phyloP scores from a whole-genome alignment of 257 asterid species.

The Coffea canephora region DNA sequence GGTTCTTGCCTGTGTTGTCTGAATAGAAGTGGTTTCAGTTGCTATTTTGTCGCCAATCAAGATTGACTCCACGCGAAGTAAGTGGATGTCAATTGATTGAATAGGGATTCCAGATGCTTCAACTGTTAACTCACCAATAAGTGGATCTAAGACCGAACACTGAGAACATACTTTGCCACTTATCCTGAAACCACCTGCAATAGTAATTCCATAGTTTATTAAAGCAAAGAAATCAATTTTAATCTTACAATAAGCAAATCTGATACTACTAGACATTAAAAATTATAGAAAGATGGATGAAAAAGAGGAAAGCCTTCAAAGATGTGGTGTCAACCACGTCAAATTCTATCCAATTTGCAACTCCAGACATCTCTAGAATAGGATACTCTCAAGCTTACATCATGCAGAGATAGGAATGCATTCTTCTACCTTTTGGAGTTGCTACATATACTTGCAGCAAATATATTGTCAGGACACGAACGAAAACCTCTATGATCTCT shows the following conservation, averaged over 20 bases:
- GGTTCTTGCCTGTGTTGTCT: conserved; percentile 76
- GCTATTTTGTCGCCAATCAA: conserved; percentile 77
- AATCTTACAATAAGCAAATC: neutral
- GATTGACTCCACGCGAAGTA: conserved; percentile 80
- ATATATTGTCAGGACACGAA: neutral
- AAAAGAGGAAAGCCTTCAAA: neutral
- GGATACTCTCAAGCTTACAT: neutral
- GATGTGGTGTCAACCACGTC: neutral
- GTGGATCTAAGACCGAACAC: conserved; percentile 65
- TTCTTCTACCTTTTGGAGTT: neutral
- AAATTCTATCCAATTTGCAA: neutral
- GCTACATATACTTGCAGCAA: neutral
- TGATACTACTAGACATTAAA: neutral
- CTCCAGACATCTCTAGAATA: neutral
- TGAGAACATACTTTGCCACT: conserved; percentile 74
- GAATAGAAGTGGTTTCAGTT: conserved; percentile 68
- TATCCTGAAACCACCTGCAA: conserved; percentile 75
- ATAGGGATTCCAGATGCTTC: conserved; percentile 72
- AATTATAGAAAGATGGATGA: neutral
- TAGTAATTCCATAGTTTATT: conserved; percentile 16
- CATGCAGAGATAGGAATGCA: neutral
- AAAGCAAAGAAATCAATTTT: neutral
- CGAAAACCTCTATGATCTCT: neutral
- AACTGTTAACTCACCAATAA: conserved; percentile 72
- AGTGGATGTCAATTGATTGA: conserved; percentile 71